phyloP scores from a whole-genome alignment of 2,329 filamentous ascomycete genomes.

The Chaetomiaceae sp. region DNA sequence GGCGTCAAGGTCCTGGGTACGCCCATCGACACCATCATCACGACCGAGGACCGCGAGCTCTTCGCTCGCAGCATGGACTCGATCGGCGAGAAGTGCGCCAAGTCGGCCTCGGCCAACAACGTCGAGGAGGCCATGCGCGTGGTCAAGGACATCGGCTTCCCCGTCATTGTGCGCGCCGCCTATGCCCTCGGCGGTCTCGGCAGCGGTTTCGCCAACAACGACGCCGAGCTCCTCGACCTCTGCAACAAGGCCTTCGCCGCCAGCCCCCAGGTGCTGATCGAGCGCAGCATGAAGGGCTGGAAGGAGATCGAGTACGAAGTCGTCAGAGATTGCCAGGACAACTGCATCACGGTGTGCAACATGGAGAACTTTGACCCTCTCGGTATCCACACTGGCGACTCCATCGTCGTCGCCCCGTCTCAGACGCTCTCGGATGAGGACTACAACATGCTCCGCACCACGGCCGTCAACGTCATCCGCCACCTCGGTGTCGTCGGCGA shows the following conservation, averaged over 20 bases:
- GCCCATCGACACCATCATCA: slow-evolving; percentile 96
- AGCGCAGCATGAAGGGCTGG: slow-evolving; percentile 99
- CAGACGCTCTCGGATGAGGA: slow-evolving; percentile 96
- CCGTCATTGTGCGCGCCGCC: slow-evolving; percentile 93
- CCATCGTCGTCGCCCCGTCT: slow-evolving; percentile 94
- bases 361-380: slow-evolving; percentile 99
- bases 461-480: slow-evolving; percentile 93
- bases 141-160: slow-evolving; percentile 89
- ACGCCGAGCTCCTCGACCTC: slow-evolving; percentile 74
- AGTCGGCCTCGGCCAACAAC: slow-evolving; percentile 87
- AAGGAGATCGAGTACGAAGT: slow-evolving; percentile 99
- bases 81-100: slow-evolving; percentile 95
- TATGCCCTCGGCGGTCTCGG: slow-evolving; percentile 94
- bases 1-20: slow-evolving; percentile 94
- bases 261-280: slow-evolving; percentile 92
- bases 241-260: slow-evolving; percentile 94
- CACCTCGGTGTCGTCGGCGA: slow-evolving; percentile 96
- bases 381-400: slow-evolving; percentile 96
- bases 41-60: slow-evolving; percentile 94
- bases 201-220: slow-evolving; percentile 90
- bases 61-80: slow-evolving; percentile 98
- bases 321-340: slow-evolving; percentile 89
- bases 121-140: slow-evolving; percentile 83
- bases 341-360: slow-evolving; percentile 99
- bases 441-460: slow-evolving; percentile 98